Percentiles rank a stretch among this genome's conserved stretches.
These are phyloP conservation scores for Cephaloascus fragrans DNA, from an alignment of 805 yeast species.

Conservation along the genomic window DNA sequence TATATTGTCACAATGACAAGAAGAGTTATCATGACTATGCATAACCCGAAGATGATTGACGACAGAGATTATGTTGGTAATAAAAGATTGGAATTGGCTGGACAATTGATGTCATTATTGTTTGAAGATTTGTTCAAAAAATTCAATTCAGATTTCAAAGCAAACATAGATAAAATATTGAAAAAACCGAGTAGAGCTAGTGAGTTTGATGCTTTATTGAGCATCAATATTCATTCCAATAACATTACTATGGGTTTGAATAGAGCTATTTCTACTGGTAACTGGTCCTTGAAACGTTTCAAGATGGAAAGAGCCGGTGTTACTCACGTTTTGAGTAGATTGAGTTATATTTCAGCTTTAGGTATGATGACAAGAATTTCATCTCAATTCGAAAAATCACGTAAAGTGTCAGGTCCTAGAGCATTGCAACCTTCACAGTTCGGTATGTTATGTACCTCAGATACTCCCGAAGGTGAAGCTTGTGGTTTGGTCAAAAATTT, in stretches of 20 bases:
- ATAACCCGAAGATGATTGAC: constrained; percentile 91
- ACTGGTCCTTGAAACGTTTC: constrained; percentile 97
- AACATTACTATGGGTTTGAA: constrained; percentile 91
- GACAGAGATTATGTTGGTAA: constrained; percentile 98
- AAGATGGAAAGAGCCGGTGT: constrained; percentile 99
- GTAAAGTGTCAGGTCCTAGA: constrained; percentile 98
- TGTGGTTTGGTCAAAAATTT: constrained; percentile 96
- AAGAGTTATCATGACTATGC: constrained; percentile 91
- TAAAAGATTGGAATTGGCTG: constrained; percentile 93
- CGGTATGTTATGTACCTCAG: constrained; percentile 98
- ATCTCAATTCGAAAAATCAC: constrained; percentile 96
- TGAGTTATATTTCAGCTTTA: constrained; percentile 87
- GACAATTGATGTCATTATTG: constrained; percentile 88
- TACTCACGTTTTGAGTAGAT: constrained; percentile 86
- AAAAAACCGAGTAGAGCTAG: constrained; percentile 91
- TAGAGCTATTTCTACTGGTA: constrained; percentile 96
- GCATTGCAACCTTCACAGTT: constrained; percentile 98
- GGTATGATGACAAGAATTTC: constrained; percentile 99
- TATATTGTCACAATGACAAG: constrained; percentile 96
- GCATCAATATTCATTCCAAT: constrained; percentile 84
- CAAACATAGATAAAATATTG: constrained; percentile 85
- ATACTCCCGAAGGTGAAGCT: constrained; percentile 99
- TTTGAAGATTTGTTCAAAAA: constrained; percentile 97
- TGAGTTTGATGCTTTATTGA: constrained; percentile 87
- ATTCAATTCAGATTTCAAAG: constrained; percentile 90